Evolutionary conservation across 768 basidiomycete genomes (phyloP), one percentile per base, ranked within the genome.

Genomic region (Lanmaoa rubissima): DNA sequence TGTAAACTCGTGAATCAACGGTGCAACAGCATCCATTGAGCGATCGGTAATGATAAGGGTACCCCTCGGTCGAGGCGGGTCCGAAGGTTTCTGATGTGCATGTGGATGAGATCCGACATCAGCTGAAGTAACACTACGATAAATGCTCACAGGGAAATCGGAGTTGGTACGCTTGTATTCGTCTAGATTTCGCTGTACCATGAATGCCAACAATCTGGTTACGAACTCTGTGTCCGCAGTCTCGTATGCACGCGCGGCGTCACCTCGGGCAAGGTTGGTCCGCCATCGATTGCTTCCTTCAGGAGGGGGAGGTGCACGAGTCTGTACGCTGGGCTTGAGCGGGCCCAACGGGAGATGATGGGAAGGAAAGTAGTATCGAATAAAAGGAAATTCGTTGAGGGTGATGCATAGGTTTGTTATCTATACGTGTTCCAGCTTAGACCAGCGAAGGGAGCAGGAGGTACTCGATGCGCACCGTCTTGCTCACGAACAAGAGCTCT

Each of bases 1-100:
- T 21, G 96, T 98, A 69, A 99, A 99, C 68, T 98, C 97, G 69
- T 99, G 97, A 36, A 97, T 69, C 58, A 98, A 83, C 2, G 97
- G 97, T 3, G 93, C 88, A 26, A 90, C 68, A 64, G 87, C 86
- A 72, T 99, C 97, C 88, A 99, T 93, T 4, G 94, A 83, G n/a
- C 97, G 86, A 73, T 99, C 97, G 5, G 94, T 95, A 57, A 99
- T 88, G 66, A 98, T 81, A 39, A 98, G 76, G 16, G 92, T 90
- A 4, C 83, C 86, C 54, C 89, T 84, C 13, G 89, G 87, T 57
- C 94, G 79, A 8, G 80, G 75, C 8, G 75, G 72, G 58, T 87
- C 86, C 40, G 73, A 61, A 26, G 71, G 61, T 81, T 84, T 86
- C 83, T 86, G 58, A 19, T 53, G 36, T 26, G 24, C 14, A 12